Base-by-base conservation (phyloP, 2,329 filamentous ascomycete genomes). In the Aureobasidium sp. region DNA sequence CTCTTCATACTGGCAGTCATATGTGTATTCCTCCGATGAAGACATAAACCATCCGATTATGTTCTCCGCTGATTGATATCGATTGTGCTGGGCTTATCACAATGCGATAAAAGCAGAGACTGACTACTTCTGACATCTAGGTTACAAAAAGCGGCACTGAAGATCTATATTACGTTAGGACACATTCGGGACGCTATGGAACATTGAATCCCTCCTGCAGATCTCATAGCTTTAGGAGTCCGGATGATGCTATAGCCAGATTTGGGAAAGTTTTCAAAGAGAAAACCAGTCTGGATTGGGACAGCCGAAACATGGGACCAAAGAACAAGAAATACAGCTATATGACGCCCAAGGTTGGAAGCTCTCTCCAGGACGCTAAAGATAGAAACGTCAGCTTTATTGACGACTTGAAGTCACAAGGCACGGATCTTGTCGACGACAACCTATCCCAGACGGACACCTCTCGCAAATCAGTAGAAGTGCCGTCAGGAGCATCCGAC, bases 81-180 rank as follows among this genome's bases (percentile, higher is more conserved):
- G 27, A 50, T 50, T 33, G 27, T 50, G 35, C 48, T 27, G 48
- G 48, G 48, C 48, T 50, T 27, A 50, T 50, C 48, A 33, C 27
- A 50, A 50, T 50, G 27, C 19, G 48, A 50, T 50, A 5, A 14
- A 50, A 50, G 48, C 27, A 50, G 48, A 50, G 48, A 50, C 48
- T 50, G 27, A 50, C 48, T 50, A 50, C 48, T 50, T 50, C 48
- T 50, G 27, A 50, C 48, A 35, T 35, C 7, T 12, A 50, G 48
- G 27, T 50, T 50, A 50, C 27, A n/a, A 50, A 33, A 50, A 50
- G 48, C 48, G 48, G 48, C 48, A 50, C 17, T 50, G 27, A 50
- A 50, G 48, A 50, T 50, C 48, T 50, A 50, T 50, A 50, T 50
- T 50, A 50, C 48, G 48, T 50, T 11, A 50, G 48, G 48, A 50